Percentiles rank a stretch among this genome's conserved stretches.
Evolutionary conservation across 2,329 filamentous ascomycete species (phyloP).

Genomic region (Niveomyces coronatus): DNA sequence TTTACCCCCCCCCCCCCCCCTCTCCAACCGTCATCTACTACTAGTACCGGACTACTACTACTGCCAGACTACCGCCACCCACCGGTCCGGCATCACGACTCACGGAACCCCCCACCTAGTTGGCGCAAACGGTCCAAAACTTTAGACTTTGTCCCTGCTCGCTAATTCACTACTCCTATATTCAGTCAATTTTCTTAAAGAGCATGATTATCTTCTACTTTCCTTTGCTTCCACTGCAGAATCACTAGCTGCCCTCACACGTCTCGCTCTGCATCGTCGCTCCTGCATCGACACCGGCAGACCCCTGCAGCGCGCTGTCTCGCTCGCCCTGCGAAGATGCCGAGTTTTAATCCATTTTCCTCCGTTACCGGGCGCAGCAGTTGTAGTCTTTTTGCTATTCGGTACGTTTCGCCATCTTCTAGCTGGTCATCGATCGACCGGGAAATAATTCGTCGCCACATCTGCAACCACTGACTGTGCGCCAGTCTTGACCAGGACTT

Average conservation of each 20-base stretch:
- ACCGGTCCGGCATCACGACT: background rate
- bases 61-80: background rate
- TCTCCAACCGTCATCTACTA: too few relatives aligned
- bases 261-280: too few relatives aligned
- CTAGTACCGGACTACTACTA: background rate
- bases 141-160: too few relatives aligned
- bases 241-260: too few relatives aligned
- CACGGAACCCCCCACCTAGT: background rate
- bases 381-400: conserved; percentile 47
- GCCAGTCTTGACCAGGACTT: conserved; percentile 66
- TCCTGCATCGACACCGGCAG: background rate
- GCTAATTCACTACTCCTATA: too few relatives aligned
- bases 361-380: conserved; percentile 40
- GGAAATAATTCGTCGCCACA: background rate
- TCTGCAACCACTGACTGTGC: conserved; percentile 11
- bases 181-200: too few relatives aligned
- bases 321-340: conserved; percentile 29
- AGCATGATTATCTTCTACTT: too few relatives aligned
- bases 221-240: too few relatives aligned
- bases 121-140: conserved; percentile 1
- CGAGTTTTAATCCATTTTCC: conserved; percentile 46
- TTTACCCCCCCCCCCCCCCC: too few relatives aligned
- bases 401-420: conserved; percentile 28
- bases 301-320: too few relatives aligned
- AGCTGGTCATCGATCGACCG: background rate